A percentile compares a stretch with the other conserved stretches of the same genome.
phyloP scores from a whole-genome alignment of 768 basidiomycete species.

The Asterophora lycoperdoides region DNA sequence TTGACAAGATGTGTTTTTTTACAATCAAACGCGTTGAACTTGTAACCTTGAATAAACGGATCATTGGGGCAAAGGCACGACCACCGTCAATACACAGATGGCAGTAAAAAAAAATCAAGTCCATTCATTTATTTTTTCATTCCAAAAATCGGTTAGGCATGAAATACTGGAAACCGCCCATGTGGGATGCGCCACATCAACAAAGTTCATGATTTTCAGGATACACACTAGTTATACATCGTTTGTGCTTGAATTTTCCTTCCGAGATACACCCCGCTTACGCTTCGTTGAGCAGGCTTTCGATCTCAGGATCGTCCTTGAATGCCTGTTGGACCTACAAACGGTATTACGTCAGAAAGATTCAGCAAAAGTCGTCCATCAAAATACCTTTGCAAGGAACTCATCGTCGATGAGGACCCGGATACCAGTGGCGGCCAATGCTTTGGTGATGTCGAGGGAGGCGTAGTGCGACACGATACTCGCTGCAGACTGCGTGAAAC shows the following conservation, averaged over 20 bases:
- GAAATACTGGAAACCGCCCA: too few species aligned
- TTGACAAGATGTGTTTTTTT: too few species aligned
- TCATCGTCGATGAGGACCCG: conserved; percentile 63
- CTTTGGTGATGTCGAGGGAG: conserved; percentile 63
- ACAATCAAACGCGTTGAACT: too few species aligned
- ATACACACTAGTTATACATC: background rate
- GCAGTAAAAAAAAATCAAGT: too few species aligned
- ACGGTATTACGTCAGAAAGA: background rate
- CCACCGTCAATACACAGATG: too few species aligned
- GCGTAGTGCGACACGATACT: conserved; percentile 60
- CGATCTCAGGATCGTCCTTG: conserved; percentile 34
- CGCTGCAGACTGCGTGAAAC: conserved; percentile 61
- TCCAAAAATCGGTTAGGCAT: too few species aligned
- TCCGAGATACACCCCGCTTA: background rate
- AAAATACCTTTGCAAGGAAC: conserved; percentile 40
- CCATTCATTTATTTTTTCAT: too few species aligned
- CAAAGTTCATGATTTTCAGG: background rate
- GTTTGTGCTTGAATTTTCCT: too few species aligned
- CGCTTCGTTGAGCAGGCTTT: background rate
- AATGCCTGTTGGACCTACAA: conserved; percentile 46
- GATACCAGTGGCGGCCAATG: conserved; percentile 65
- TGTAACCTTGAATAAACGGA: too few species aligned
- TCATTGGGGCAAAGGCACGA: too few species aligned
- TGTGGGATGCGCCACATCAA: background rate
- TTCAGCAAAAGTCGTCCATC: background rate